A percentile compares a stretch with the other conserved stretches of the same genome.
These are phyloP conservation scores for Thraustochytrium sp. DNA, from an alignment of 352 stramenopile species.

Conservation along the genomic window DNA sequence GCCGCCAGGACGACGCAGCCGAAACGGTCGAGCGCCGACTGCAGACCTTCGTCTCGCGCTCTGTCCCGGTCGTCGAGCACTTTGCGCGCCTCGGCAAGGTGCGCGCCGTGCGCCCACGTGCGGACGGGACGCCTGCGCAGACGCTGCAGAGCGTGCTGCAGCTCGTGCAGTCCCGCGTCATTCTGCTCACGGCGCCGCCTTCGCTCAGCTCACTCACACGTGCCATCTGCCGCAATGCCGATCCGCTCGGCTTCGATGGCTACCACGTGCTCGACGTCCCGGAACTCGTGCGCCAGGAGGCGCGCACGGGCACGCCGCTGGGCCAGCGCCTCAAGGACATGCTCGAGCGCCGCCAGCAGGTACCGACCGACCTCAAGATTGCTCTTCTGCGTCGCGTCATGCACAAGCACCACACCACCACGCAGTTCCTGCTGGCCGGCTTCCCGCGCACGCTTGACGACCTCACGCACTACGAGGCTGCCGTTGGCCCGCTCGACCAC, in stretches of 20 bases:
- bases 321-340: background rate
- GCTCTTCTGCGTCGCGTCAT: background rate
- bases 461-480: constrained; percentile 54
- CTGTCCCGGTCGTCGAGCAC: constrained; percentile 59
- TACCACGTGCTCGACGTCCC: background rate
- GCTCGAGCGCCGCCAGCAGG: background rate
- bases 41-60: constrained; percentile 72
- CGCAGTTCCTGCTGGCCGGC: constrained; percentile 92
- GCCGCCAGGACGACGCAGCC: constrained; percentile 92
- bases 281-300: background rate
- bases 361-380: background rate
- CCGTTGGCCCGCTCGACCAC: constrained; percentile 46
- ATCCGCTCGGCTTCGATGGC: background rate
- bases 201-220: too few species aligned
- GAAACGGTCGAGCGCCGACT: constrained; percentile 91
- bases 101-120: background rate
- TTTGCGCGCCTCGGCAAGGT: constrained; percentile 48
- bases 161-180: background rate
- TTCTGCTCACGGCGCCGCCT: background rate
- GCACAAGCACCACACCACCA: constrained; percentile 50
- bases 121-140: background rate
- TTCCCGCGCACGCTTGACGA: constrained; percentile 90
- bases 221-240: background rate
- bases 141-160: background rate
- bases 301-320: background rate